These are phyloP conservation scores for Komagataella pseudopastoris DNA, from an alignment of 805 yeast species.

Conservation along the genomic window DNA sequence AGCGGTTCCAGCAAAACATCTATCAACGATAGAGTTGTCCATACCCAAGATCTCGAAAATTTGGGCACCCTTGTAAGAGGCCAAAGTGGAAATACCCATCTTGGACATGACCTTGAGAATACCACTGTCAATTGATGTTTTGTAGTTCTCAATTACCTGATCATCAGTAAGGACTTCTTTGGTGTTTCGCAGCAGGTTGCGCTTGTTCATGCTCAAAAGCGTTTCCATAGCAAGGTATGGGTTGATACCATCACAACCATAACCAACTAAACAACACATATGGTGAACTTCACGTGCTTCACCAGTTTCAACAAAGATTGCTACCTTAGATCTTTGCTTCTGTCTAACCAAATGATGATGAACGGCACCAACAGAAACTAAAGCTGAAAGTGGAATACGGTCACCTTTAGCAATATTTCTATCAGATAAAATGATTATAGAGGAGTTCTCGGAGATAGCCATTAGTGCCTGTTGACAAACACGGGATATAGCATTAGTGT, in stretches of 20 bases:
- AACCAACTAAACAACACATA: slow-evolving; percentile 85
- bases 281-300: slow-evolving; percentile 98
- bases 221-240: slow-evolving; percentile 93
- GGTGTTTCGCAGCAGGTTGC: slow-evolving; percentile 49
- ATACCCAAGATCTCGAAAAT: slow-evolving; percentile 95
- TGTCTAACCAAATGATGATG: slow-evolving; percentile 94
- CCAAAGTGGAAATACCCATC: slow-evolving; percentile 97
- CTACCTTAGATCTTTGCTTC: slow-evolving; percentile 92
- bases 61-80: slow-evolving; percentile 98
- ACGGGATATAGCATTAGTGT: slow-evolving; percentile 71
- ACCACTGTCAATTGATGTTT: slow-evolving; percentile 79
- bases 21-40: slow-evolving; percentile 88
- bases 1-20: slow-evolving; percentile 95
- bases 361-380: slow-evolving; percentile 92
- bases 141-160: slow-evolving; percentile 62
- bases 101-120: slow-evolving; percentile 95
- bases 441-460: slow-evolving; percentile 65
- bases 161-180: slow-evolving; percentile 30
- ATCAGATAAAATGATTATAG: slow-evolving; percentile 71
- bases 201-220: slow-evolving; percentile 69
- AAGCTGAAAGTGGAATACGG: slow-evolving; percentile 71
- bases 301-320: slow-evolving; percentile 82
- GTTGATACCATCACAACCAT: slow-evolving; percentile 93
- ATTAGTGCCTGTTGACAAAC: slow-evolving; percentile 79
- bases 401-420: slow-evolving; percentile 31